phyloP scores from a whole-genome alignment of 192 early-diverging fungal genomes.

The Backusella morwellensis region DNA sequence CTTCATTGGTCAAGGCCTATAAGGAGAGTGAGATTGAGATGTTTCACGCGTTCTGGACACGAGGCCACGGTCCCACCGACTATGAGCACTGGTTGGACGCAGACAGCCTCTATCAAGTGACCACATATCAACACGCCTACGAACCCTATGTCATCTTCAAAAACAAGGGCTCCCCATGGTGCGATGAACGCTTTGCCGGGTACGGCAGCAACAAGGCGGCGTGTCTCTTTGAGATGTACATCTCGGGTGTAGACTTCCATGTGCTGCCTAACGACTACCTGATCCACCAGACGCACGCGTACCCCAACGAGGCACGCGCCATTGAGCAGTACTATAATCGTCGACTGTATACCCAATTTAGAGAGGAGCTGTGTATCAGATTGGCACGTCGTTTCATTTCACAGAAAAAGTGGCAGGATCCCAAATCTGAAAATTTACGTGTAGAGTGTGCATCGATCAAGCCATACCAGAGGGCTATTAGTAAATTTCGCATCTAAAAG shows the following conservation, averaged over 20 bases:
- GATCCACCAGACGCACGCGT: slow-evolving; percentile 55
- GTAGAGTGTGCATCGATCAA: slow-evolving; percentile 31
- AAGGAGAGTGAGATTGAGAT: slow-evolving; percentile 42
- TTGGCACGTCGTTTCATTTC: slow-evolving; percentile 46
- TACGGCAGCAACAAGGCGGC: slow-evolving; percentile 60
- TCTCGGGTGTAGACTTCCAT: slow-evolving; percentile 51
- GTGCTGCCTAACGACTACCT: slow-evolving; percentile 53
- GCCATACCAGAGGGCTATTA: slow-evolving; percentile 2
- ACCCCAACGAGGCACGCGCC: slow-evolving; percentile 44
- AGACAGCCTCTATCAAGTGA: slow-evolving; percentile 43
- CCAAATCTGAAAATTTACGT: slow-evolving; percentile 37
- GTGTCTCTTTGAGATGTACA: slow-evolving; percentile 53
- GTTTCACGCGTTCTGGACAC: slow-evolving; percentile 50
- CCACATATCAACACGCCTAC: slow-evolving; percentile 47
- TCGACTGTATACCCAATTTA: slow-evolving; percentile 42
- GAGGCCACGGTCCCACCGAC: slow-evolving; percentile 54
- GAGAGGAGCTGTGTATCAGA: slow-evolving; percentile 49
- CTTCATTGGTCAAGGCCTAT: slow-evolving; percentile 34
- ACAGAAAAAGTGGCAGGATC: slow-evolving; percentile 30
- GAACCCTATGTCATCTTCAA: slow-evolving; percentile 56
- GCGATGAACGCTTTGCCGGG: slow-evolving; percentile 60
- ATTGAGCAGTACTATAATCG: slow-evolving; percentile 51
- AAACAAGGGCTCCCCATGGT: slow-evolving; percentile 48
- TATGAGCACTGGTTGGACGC: slow-evolving; percentile 44
- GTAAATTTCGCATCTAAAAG: not conserved